Percentiles rank a stretch among this genome's conserved stretches.
Conservation (phyloP, 257 asterid species). For the Plectranthus barbatus region DNA sequence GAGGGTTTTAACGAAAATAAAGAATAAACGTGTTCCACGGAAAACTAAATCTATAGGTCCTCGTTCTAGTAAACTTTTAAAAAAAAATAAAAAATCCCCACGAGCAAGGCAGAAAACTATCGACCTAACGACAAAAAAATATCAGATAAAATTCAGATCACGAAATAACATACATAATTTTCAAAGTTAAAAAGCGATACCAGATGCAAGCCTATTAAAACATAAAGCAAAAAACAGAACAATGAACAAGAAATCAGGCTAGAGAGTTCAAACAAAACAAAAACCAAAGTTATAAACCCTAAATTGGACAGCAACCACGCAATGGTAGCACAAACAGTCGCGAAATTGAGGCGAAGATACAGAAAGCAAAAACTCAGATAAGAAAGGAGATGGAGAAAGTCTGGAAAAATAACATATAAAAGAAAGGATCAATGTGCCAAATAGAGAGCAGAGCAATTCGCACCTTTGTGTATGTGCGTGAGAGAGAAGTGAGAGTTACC, state of each 20-base stretch:
- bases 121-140: neutral
- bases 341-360: neutral
- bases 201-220: too few species aligned
- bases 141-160: slow-evolving; percentile 12
- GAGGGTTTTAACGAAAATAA: neutral
- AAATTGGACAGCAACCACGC: slow-evolving; percentile 12
- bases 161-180: neutral
- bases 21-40: neutral
- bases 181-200: neutral
- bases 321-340: slow-evolving; percentile 2
- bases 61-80: neutral
- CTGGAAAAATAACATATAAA: neutral
- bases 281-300: slow-evolving; percentile 13
- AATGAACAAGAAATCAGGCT: too few species aligned
- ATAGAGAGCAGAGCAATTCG: too few species aligned
- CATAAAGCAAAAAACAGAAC: too few species aligned
- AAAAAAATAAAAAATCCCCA: neutral
- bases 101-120: neutral
- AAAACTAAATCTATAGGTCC: neutral
- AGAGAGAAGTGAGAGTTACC: neutral
- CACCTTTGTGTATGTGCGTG: neutral
- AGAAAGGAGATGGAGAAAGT: neutral
- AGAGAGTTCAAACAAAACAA: too few species aligned
- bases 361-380: neutral
- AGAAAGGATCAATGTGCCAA: neutral